A percentile compares a stretch with the other conserved stretches of the same genome.
These are phyloP conservation scores for Pulveroboletus sp. DNA, from an alignment of 768 basidiomycete genomes.

Conservation along the genomic window DNA sequence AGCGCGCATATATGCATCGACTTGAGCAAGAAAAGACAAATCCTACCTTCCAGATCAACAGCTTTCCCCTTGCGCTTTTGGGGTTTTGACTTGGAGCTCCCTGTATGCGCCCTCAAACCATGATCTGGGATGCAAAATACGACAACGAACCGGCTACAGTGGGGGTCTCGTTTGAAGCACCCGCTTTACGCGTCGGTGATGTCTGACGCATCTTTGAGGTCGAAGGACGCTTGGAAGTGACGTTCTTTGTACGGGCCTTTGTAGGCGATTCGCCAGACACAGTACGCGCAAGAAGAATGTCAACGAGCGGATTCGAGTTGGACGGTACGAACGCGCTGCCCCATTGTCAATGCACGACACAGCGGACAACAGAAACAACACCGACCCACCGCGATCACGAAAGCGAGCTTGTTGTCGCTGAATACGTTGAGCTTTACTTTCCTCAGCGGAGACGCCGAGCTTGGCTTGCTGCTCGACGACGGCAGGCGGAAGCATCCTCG, in stretches of 20 bases:
- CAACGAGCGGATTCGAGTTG: conserved; percentile 45
- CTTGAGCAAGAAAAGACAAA: background rate
- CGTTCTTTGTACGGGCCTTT: conserved; percentile 19
- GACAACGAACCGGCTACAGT: conserved; percentile 15
- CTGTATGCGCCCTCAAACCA: conserved; percentile 8
- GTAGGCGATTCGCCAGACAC: conserved; percentile 47
- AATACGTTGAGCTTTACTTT: conserved; percentile 58
- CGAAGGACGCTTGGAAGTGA: conserved; percentile 1
- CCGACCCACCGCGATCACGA: conserved; percentile 66
- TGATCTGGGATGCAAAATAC: too few species aligned
- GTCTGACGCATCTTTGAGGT: conserved; percentile 1
- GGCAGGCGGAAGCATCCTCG: conserved; percentile 11
- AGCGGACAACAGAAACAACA: background rate
- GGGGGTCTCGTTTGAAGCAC: background rate
- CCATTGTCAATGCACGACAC: background rate
- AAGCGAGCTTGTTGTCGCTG: conserved; percentile 65
- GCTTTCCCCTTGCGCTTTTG: conserved; percentile 11
- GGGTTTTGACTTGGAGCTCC: conserved; percentile 10
- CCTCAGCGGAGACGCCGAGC: conserved; percentile 42
- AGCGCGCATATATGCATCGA: background rate
- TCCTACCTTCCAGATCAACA: conserved; percentile 4
- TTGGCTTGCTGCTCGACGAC: conserved; percentile 20
- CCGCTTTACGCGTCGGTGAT: background rate
- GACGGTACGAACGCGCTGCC: conserved; percentile 54
- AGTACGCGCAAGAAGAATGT: conserved; percentile 51